Base-by-base conservation (phyloP, 2,329 filamentous ascomycete genomes). In the Elsinoe perseae region DNA sequence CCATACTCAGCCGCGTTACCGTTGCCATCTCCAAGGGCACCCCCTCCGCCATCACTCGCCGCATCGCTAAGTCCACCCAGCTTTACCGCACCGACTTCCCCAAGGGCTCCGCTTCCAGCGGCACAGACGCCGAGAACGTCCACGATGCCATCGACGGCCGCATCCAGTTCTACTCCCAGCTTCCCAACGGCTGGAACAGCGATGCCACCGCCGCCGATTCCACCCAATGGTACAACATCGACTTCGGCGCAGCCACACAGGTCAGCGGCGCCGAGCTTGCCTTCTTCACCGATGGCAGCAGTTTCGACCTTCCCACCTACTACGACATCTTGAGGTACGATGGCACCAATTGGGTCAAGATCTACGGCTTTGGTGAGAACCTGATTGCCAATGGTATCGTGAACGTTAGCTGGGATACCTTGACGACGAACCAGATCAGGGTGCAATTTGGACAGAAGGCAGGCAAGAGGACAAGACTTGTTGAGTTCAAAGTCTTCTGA, bases 141-240 rank as follows among this genome's bases (percentile, higher is more conserved):
- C 68, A 73, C 34, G 65, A 69, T 6, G 63, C 69, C 1, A 72
- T 73, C 40, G 71, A 73, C 52, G 71, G 71, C 2, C 64, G 71
- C 5, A 63, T 73, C 14, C 72, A 67, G 67, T 73, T 73, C 62
- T 73, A 68, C 59, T 64, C 66, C 1, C 69, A 73, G 23, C 62
- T 72, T 0, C 64, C 68, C 1, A 72, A 73, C 54, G 71, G 71
- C 3, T 73, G 70, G 68, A 64, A 68, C 53, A 68, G 66, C 1
- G 64, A 70, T 1, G 54, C 61, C 3, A 65, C 65, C 0, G 62
- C 62, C 16, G 66, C 64, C 4, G 48, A 52, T 20, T 61, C 63
- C 0, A 60, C 67, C 10, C 56, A 72, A 12, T 72, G 70, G 70
- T 72, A 65, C 56, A 59, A 65, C 8, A 68, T 73, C 36, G 67